These are phyloP conservation scores for Cladorrhinum samala DNA, from an alignment of 495 filamentous ascomycete genomes.

Conservation along the genomic window DNA sequence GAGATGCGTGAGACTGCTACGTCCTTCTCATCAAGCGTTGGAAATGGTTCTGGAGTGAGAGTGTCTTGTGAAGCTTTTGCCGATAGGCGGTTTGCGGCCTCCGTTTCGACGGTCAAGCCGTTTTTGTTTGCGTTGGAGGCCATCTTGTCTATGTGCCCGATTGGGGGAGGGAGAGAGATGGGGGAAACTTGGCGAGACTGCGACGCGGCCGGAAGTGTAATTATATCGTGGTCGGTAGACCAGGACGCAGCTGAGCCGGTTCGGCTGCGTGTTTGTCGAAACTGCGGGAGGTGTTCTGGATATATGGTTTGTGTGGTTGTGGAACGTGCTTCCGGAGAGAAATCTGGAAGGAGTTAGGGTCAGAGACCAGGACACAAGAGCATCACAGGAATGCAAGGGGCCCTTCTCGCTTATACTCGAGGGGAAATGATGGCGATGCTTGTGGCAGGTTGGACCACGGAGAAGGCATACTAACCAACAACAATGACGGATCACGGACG, in stretches of 20 bases:
- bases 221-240: conserved; percentile 22
- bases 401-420: neutral
- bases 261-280: neutral
- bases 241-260: conserved; percentile 3
- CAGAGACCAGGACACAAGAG: neutral
- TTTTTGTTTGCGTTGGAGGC: conserved; percentile 17
- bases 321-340: neutral
- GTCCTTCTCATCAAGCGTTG: conserved; percentile 24
- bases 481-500: neutral
- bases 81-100: conserved; percentile 8
- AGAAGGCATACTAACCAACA: neutral
- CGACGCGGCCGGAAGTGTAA: conserved; percentile 17
- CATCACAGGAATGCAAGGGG: neutral
- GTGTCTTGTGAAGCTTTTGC: conserved; percentile 25
- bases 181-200: neutral
- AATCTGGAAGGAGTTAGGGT: conserved; percentile 3
- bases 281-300: neutral
- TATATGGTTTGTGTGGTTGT: neutral
- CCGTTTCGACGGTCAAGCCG: conserved; percentile 29
- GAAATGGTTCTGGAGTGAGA: conserved; percentile 20
- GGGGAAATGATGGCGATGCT: neutral
- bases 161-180: too few relatives aligned
- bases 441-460: neutral
- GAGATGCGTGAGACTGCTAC: conserved; percentile 23
- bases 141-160: conserved; percentile 24